phyloP scores from a whole-genome alignment of 768 basidiomycete genomes.

The Termitomyces sp. region DNA sequence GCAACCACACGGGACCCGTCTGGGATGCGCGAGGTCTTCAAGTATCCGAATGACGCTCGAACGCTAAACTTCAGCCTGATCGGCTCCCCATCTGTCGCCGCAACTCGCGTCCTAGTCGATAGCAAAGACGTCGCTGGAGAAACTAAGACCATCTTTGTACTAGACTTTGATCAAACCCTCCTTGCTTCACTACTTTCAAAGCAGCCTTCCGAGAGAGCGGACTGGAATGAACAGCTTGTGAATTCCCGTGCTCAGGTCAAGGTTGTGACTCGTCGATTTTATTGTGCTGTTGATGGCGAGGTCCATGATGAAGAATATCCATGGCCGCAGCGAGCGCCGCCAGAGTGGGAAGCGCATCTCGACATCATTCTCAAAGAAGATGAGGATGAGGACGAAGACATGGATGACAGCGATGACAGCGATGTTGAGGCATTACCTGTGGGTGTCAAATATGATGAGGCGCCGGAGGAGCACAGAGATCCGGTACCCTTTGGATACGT shows the following conservation, averaged over 20 bases:
- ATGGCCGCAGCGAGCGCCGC: not conserved
- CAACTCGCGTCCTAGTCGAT: not conserved
- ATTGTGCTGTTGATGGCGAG: not conserved
- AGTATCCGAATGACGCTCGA: not conserved
- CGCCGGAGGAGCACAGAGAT: not conserved
- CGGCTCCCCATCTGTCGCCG: not conserved
- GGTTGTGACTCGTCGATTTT: too few species aligned
- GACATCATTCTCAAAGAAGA: too few species aligned
- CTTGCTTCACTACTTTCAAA: not conserved
- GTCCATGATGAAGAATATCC: conserved; percentile 1
- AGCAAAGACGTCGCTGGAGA: not conserved
- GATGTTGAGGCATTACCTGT: not conserved
- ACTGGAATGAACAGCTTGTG: not conserved
- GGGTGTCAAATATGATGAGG: not conserved
- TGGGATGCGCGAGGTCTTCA: conserved; percentile 4
- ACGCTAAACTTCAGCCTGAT: too few species aligned
- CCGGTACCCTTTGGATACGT: not conserved
- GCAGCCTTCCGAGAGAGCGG: not conserved
- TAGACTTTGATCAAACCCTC: too few species aligned
- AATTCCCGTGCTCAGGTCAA: not conserved
- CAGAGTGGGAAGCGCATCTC: too few species aligned
- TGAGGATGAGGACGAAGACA: not conserved
- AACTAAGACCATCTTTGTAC: not conserved
- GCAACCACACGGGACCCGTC: not conserved
- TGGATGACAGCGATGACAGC: not conserved